Evolutionary conservation across 495 filamentous ascomycete species (phyloP).

Genomic region (Neurospora sp.): DNA sequence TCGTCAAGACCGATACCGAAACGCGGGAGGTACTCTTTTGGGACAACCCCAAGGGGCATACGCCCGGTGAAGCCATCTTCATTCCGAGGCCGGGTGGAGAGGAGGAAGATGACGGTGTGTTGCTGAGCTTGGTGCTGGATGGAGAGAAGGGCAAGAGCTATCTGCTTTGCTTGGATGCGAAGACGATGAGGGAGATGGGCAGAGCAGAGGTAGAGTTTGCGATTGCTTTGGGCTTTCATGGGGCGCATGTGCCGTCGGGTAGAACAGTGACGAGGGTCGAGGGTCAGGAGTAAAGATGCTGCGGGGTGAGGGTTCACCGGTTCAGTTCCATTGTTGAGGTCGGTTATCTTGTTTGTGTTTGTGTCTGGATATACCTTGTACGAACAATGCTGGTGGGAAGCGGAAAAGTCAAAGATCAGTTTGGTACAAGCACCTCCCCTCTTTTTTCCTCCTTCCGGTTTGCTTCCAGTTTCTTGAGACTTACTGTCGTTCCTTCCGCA

Average conservation of each 20-base stretch:
- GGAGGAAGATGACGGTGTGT: slow-evolving; percentile 61
- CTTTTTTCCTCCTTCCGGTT: neutral
- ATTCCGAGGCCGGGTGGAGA: slow-evolving; percentile 38
- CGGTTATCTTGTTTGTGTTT: neutral
- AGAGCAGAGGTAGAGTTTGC: slow-evolving; percentile 51
- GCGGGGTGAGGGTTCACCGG: neutral
- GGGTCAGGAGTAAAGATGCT: neutral
- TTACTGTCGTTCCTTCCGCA: neutral
- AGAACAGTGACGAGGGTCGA: neutral
- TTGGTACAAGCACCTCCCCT: neutral
- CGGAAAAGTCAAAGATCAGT: neutral
- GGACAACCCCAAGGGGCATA: slow-evolving; percentile 49
- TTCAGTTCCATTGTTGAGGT: neutral
- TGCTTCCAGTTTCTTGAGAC: neutral
- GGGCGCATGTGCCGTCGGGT: slow-evolving; percentile 33
- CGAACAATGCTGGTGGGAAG: neutral
- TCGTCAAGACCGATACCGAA: slow-evolving; percentile 57
- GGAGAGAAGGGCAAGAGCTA: slow-evolving; percentile 54
- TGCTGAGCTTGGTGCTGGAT: slow-evolving; percentile 65
- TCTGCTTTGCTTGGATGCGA: slow-evolving; percentile 59
- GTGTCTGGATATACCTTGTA: neutral
- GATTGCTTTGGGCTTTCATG: slow-evolving; percentile 66
- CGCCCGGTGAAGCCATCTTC: slow-evolving; percentile 67
- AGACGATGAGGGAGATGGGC: slow-evolving; percentile 53
- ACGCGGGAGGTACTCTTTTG: slow-evolving; percentile 42